Evolutionary conservation across 768 basidiomycete genomes (phyloP), one percentile per base, ranked within the genome.

Genomic region (Saitozyma podzolica): DNA sequence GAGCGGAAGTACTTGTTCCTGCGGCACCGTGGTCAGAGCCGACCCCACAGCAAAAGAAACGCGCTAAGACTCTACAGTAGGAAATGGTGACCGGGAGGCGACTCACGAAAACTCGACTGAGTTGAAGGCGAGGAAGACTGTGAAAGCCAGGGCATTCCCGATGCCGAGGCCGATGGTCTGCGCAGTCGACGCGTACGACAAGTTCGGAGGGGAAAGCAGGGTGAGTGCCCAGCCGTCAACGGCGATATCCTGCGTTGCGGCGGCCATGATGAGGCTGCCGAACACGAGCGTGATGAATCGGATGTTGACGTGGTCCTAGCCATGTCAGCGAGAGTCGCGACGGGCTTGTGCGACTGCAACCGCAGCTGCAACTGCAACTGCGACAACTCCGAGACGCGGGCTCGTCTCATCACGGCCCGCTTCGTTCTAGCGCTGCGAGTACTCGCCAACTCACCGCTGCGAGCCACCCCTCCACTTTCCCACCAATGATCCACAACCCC

Each of bases 201-300:
- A 81, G 74, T 93, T 94, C 67, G 92, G 92, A 64, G 91, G 87
- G 2, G 95, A 98, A 52, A 99, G 86, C 41, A 84, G 77, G 1
- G 82, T 83, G 6, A 84, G 70, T 7, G 83, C 83, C 83, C 83
- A 84, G 49, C 83, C 95, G 74, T 98, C 95, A 40, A 98, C 95
- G 50, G 95, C 95, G 61, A 98, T 98, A 78, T 98, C 94, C 86
- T 99, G 96, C 0, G 96, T 99, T 8, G 96, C 96, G 16, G 96
- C 93, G 72, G 98, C 90, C 68, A 92, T 85, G 41, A 99, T 94
- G 45, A 99, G 85, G 40, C 87, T 84, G 1, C 92, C 91, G 76
- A 97, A 99, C 19, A 93, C 81, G 54, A 85, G 81, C 4, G 95
- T 95, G 49, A 99, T 82, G 68, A 88, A 85, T 19, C 80, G 72